Base-by-base conservation (phyloP, 306 rosid species). In the Mucuna pruriens region DNA sequence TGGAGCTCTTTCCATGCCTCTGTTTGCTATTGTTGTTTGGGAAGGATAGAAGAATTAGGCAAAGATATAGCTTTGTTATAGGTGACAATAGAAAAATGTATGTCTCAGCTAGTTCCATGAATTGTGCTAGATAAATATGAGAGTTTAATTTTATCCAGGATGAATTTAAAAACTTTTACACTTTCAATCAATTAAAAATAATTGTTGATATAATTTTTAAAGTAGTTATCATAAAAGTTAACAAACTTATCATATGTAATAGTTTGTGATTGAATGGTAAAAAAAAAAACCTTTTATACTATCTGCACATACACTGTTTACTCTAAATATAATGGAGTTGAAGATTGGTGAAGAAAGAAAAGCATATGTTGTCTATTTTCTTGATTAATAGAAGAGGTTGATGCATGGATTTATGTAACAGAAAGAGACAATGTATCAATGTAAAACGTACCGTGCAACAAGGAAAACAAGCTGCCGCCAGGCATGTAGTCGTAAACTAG, bases 391-490 rank as follows among this genome's bases (percentile, higher is more conserved):
- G 23, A 73, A 73, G 4, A 29, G 19, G 9, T 17, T 34, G 29
- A 6, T 31, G 60, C 77, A 22, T 40, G 45, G 9, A 74, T 22
- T 48, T 39, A 20, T 63, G 52, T 16, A 44, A 33, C 57, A 64
- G 68, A 75, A 54, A 51, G 23, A 23, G 25, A 16, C n/a, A 71
- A 8, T 57, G 71, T 3, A 70, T 51, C 73, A 25, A 49, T 15
- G 10, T 44, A 39, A 79, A 80, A 63, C 86, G 9, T 92, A 92
- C 97, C 97, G 54, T 90, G 91, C 81, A 92, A 85, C 83, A 79
- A 76, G 16, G 78, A 33, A 85, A 88, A 92, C 90, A 92, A 86
- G 85, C 92, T 92, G 25, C 94, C 97, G 8, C 82, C 82, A 5
- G 88, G 84, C 85, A 87, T 75, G 87, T 84, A 87, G 84, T 83